A percentile compares a stretch with the other conserved stretches of the same genome.
phyloP scores from a whole-genome alignment of 768 basidiomycete species.

The Pleurotus tuoliensis region DNA sequence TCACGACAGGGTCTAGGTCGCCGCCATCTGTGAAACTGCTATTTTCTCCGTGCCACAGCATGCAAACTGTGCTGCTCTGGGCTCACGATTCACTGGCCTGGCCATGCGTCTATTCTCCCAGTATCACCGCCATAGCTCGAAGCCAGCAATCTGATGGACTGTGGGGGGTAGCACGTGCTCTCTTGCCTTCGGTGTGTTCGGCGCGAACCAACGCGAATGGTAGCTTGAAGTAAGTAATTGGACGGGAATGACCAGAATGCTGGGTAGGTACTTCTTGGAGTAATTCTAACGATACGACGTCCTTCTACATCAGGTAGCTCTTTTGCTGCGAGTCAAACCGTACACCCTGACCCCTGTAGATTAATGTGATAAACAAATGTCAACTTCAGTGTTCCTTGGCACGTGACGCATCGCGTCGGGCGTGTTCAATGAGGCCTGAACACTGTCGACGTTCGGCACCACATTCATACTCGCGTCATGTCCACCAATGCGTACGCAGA shows the following conservation, averaged over 20 bases:
- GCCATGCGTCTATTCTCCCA: neutral
- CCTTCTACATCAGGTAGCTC: too few relatives aligned
- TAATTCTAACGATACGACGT: too few relatives aligned
- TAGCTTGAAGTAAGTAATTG: too few relatives aligned
- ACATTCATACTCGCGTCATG: neutral
- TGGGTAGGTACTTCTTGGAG: too few relatives aligned
- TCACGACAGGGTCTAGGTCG: conserved; percentile 5
- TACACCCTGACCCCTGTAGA: too few relatives aligned
- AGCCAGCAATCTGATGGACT: neutral
- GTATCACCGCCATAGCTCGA: neutral
- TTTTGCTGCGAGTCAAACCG: accelerated
- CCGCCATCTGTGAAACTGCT: neutral
- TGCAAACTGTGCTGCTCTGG: neutral
- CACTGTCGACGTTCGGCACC: neutral
- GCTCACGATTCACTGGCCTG: neutral
- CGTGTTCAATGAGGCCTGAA: neutral
- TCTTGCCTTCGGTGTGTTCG: too few relatives aligned
- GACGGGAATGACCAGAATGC: too few relatives aligned
- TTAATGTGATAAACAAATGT: too few relatives aligned
- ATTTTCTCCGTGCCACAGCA: neutral
- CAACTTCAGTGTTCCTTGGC: neutral
- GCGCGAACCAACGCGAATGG: too few relatives aligned
- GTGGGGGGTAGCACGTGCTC: too few relatives aligned
- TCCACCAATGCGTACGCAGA: neutral
- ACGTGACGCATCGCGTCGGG: conserved; percentile 4